phyloP scores from a whole-genome alignment of 495 filamentous ascomycete species.

The Stereocaulon alpinum region DNA sequence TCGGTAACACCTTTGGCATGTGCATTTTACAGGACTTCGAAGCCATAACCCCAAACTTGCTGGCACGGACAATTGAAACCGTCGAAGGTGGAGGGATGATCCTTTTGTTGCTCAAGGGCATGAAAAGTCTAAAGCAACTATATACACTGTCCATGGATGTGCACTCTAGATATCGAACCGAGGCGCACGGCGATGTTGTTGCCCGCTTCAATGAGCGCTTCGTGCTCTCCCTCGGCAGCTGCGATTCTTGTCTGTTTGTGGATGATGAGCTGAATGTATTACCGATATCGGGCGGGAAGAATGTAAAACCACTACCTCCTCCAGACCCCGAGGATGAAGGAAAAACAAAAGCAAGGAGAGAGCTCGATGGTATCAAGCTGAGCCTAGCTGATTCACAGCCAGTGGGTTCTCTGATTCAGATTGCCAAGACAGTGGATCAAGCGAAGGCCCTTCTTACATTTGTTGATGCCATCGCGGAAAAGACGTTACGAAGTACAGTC shows the following conservation, averaged over 20 bases:
- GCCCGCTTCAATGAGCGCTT: conserved; percentile 98
- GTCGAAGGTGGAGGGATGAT: conserved; percentile 95
- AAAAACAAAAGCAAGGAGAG: conserved; percentile 55
- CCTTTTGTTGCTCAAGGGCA: conserved; percentile 82
- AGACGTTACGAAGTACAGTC: conserved; percentile 87
- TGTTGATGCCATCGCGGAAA: conserved; percentile 91
- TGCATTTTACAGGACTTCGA: conserved; percentile 98
- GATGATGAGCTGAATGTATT: conserved; percentile 97
- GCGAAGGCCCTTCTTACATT: conserved; percentile 92
- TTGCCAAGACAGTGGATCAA: conserved; percentile 88
- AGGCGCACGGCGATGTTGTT: conserved; percentile 90
- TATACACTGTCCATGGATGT: conserved; percentile 98
- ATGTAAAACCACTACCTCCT: conserved; percentile 73
- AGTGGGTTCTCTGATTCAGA: conserved; percentile 67
- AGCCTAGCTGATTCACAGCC: conserved; percentile 75
- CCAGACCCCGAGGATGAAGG: conserved; percentile 53
- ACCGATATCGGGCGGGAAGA: conserved; percentile 92
- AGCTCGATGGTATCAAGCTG: conserved; percentile 81
- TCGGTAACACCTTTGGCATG: conserved; percentile 98
- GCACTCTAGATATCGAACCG: conserved; percentile 91
- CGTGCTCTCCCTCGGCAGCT: conserved; percentile 87
- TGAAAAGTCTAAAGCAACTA: conserved; percentile 94
- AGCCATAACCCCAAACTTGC: conserved; percentile 89
- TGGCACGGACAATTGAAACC: conserved; percentile 92
- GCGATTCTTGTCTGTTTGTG: conserved; percentile 87